Evolutionary conservation across 768 basidiomycete genomes (phyloP).

Genomic region (Hebeloma cylindrosporum): DNA sequence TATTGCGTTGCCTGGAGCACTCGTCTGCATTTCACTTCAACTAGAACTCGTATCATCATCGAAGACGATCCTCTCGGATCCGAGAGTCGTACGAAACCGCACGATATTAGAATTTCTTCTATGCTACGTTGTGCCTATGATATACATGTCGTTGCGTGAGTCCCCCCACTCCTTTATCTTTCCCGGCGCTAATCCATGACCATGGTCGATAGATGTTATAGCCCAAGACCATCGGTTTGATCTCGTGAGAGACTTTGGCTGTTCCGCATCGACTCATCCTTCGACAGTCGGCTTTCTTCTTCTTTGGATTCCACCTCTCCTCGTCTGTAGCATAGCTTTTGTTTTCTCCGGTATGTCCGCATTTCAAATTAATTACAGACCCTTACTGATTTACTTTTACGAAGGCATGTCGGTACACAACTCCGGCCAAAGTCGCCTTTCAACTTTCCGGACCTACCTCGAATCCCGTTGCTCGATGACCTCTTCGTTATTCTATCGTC

Average conservation of each 20-base stretch:
- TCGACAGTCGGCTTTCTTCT: slow-evolving; percentile 42
- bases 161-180: slow-evolving; percentile 10
- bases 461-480: slow-evolving; percentile 43
- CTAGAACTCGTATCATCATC: slow-evolving; percentile 55
- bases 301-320: slow-evolving; percentile 47
- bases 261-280: slow-evolving; percentile 46
- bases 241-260: slow-evolving; percentile 58
- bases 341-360: slow-evolving; percentile 43
- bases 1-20: slow-evolving; percentile 59
- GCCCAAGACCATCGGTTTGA: slow-evolving; percentile 65
- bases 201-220: slow-evolving; percentile 43
- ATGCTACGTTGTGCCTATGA: slow-evolving; percentile 54
- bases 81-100: slow-evolving; percentile 39
- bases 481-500: slow-evolving; percentile 53
- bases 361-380: not conserved
- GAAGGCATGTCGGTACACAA: slow-evolving; percentile 38
- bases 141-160: slow-evolving; percentile 63
- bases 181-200: not conserved
- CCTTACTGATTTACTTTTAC: not conserved
- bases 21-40: slow-evolving; percentile 53
- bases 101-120: slow-evolving; percentile 44
- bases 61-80: slow-evolving; percentile 32
- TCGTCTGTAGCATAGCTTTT: slow-evolving; percentile 41
- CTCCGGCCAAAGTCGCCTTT: slow-evolving; percentile 23
- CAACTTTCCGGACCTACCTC: slow-evolving; percentile 32